A percentile compares a stretch with the other conserved stretches of the same genome.
Conservation (phyloP, 1,139 yeast species). For the Diutina siamensis region DNA sequence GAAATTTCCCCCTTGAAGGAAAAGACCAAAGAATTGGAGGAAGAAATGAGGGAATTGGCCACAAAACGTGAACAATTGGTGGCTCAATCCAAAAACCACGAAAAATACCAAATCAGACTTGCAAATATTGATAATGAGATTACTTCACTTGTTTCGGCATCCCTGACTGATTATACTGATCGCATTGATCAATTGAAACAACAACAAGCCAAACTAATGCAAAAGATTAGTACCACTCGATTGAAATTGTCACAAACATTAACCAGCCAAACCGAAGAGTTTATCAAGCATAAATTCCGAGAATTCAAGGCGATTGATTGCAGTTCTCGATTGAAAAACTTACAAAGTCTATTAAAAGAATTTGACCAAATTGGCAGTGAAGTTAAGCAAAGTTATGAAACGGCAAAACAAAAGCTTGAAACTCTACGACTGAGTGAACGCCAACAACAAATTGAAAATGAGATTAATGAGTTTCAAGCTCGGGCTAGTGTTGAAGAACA, state of each 20-base stretch:
- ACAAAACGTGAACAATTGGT: not conserved
- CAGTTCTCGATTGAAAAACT: constrained; percentile 6
- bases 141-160: not conserved
- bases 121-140: not conserved
- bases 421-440: constrained; percentile 34
- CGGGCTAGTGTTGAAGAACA: constrained; percentile 33
- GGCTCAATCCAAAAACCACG: not conserved
- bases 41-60: constrained; percentile 8
- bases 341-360: constrained; percentile 21
- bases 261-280: not conserved
- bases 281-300: not conserved
- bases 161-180: not conserved
- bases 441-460: constrained; percentile 28
- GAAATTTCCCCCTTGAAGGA: not conserved
- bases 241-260: not conserved
- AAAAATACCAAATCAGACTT: not conserved
- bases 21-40: not conserved
- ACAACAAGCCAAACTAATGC: not conserved
- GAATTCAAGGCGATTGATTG: not conserved
- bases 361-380: constrained; percentile 21
- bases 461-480: constrained; percentile 8
- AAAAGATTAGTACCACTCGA: not conserved
- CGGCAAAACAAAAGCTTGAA: constrained; percentile 30
- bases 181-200: not conserved
- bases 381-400: constrained; percentile 22